These are phyloP conservation scores for Diospyros lotus DNA, from an alignment of 148 eudicot genomes.

Conservation along the genomic window DNA sequence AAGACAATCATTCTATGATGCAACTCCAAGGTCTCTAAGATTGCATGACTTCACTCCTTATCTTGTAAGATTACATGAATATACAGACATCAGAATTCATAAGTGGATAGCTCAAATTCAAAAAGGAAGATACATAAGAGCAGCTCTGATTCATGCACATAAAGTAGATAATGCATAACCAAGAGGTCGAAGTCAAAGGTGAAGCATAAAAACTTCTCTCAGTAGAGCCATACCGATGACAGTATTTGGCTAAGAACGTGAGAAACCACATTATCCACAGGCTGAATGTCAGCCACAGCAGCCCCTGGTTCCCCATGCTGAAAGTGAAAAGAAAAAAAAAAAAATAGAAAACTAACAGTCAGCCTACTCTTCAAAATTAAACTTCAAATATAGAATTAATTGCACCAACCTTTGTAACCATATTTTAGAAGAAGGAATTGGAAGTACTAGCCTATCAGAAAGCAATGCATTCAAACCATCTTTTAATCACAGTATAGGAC, in stretches of 20 bases:
- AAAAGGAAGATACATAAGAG: background rate
- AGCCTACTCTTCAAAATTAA: conserved; percentile 6
- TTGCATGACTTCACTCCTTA: background rate
- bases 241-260: conserved; percentile 84
- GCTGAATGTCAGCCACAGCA: conserved; percentile 88
- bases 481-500: no score
- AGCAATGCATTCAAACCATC: no score
- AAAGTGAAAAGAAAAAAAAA: conserved; percentile 11
- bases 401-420: no score
- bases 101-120: background rate
- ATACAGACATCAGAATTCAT: background rate
- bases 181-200: background rate
- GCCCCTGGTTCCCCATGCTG: conserved; percentile 99
- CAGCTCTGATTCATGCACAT: background rate
- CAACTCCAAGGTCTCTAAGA: background rate
- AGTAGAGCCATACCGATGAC: conserved; percentile 53
- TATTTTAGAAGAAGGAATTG: background rate
- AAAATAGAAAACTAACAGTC: background rate
- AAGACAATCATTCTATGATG: background rate
- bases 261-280: conserved; percentile 75
- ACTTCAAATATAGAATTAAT: background rate
- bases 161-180: background rate
- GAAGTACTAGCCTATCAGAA: background rate
- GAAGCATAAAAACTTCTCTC: background rate
- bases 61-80: no score